phyloP scores from a whole-genome alignment of 2,329 filamentous ascomycete species.

The Alternaria dauci region DNA sequence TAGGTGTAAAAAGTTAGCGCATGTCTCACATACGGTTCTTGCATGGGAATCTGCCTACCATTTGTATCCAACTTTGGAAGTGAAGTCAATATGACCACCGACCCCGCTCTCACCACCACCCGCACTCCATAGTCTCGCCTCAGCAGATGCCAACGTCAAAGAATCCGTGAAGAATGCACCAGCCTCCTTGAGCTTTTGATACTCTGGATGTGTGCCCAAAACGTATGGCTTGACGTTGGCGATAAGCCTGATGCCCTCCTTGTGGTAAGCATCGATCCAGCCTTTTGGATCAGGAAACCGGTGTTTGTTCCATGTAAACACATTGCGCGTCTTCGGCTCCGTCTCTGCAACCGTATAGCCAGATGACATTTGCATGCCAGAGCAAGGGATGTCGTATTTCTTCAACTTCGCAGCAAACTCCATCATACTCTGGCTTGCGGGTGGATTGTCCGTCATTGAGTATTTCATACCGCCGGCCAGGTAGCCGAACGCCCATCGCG shows the following conservation, averaged over 20 bases:
- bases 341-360: conserved; percentile 74
- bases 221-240: conserved; percentile 79
- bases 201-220: conserved; percentile 71
- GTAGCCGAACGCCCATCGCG: conserved; percentile 77
- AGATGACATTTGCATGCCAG: conserved; percentile 75
- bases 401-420: conserved; percentile 69
- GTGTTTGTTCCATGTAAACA: conserved; percentile 75
- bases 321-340: conserved; percentile 74
- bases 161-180: conserved; percentile 71
- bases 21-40: too few species aligned
- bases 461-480: conserved; percentile 73
- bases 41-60: conserved; percentile 40
- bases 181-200: conserved; percentile 65
- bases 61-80: conserved; percentile 69
- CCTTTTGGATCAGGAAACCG: conserved; percentile 73
- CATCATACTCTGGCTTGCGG: conserved; percentile 65
- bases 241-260: conserved; percentile 71
- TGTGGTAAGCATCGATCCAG: conserved; percentile 69
- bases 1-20: too few species aligned
- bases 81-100: conserved; percentile 78
- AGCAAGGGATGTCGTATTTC: conserved; percentile 73
- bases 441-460: conserved; percentile 64
- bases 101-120: conserved; percentile 74
- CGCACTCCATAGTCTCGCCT: conserved; percentile 74
- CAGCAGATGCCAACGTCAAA: conserved; percentile 57